A percentile compares a stretch with the other conserved stretches of the same genome.
Conservation (phyloP, 495 filamentous ascomycete species). For the Hapsidospora chrysogenum region DNA sequence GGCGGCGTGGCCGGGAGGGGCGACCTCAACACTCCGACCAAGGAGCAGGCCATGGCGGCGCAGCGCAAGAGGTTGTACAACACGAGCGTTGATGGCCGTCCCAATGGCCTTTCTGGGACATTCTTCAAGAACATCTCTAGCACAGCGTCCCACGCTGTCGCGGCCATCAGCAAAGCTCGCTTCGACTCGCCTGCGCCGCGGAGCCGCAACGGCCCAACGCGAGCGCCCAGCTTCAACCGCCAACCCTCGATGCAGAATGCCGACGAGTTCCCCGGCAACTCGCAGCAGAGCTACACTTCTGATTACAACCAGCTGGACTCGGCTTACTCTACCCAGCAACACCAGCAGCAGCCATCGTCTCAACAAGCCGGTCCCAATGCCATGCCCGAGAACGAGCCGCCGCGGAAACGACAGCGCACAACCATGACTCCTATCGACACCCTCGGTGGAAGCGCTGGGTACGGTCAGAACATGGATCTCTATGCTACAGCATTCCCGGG, state of each 20-base stretch:
- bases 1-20: slow-evolving; percentile 42
- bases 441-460: slow-evolving; percentile 16
- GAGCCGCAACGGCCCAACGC: slow-evolving; percentile 27
- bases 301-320: slow-evolving; percentile 25
- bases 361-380: neutral
- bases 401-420: slow-evolving; percentile 55
- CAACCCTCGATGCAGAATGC: slow-evolving; percentile 45
- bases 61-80: slow-evolving; percentile 86
- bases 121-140: slow-evolving; percentile 94
- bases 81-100: slow-evolving; percentile 45
- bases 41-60: slow-evolving; percentile 97
- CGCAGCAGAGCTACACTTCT: slow-evolving; percentile 30
- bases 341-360: neutral
- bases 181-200: slow-evolving; percentile 74
- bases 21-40: slow-evolving; percentile 81
- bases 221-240: slow-evolving; percentile 35
- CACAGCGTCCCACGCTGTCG: slow-evolving; percentile 79
- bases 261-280: slow-evolving; percentile 26
- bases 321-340: slow-evolving; percentile 22
- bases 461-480: slow-evolving; percentile 33
- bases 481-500: slow-evolving; percentile 26
- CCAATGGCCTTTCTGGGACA: slow-evolving; percentile 54
- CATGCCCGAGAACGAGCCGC: slow-evolving; percentile 41
- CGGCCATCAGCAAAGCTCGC: slow-evolving; percentile 86
- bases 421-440: slow-evolving; percentile 24